Evolutionary conservation across 2,329 filamentous ascomycete genomes (phyloP), one percentile per base, ranked within the genome.

Genomic region (Trichophyton verrucosum): DNA sequence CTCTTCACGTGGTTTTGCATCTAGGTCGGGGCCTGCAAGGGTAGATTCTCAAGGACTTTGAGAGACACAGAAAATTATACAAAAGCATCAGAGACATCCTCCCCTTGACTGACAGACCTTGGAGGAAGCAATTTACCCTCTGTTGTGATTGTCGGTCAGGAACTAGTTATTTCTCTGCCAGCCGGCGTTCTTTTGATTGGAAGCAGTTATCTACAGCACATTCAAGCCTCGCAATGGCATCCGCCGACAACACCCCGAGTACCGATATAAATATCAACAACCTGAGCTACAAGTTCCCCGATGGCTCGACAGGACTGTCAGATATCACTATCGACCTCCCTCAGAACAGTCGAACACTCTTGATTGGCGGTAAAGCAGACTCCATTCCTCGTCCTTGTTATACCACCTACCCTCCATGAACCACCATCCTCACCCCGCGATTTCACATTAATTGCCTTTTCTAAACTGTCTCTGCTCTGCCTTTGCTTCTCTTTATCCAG

Each of bases 271-370:
- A 82, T 67, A 87, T 94, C 67, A 84, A 80, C 44, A 77, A 85
- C 73, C 85, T 99, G 60, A 91, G 85, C 64, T 99, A 97, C 81
- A 85, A 82, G 51, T 99, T 97, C 76, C 88, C 87, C 15, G 89
- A 95, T 78, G 86, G 88, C 71, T 86, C 86, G 51, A 83, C 81
- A n/a, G 94, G 92, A 61, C 80, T 99, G 36, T 77, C 81, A 58
- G 76, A 91, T 73, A 82, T 99, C 68, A 80, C 77, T 27, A 82
- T 99, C 60, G 79, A 85, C 63, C 83, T 97, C 24, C 92, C 94
- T 2, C 79, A 89, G 0, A 85, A 87, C 61, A 94, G 89, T 62
- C 87, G 94, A 64, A 96, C 92, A 1, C 83, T 97, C 13, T 81
- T 97, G 46, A 95, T 97, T 70, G 94, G 94, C 68, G 92, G 83